Conservation (phyloP, 108 stramenopile species). For the Nitzschia sp. region DNA sequence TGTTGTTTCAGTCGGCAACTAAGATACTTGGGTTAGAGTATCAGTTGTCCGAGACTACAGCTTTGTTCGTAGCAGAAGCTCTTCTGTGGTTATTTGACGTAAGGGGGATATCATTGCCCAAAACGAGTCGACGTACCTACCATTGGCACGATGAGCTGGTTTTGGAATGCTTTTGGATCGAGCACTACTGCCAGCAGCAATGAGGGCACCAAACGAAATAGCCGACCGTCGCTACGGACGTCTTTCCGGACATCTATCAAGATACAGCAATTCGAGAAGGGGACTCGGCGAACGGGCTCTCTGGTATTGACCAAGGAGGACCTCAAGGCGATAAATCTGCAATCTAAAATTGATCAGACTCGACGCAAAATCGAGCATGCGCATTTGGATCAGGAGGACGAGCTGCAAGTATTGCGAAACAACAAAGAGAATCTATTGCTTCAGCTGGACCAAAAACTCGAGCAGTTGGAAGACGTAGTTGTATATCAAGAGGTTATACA, state of each 20-base stretch:
- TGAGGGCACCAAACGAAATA: neutral
- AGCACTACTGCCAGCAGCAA: neutral
- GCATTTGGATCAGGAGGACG: conserved; percentile 8
- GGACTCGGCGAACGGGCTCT: neutral
- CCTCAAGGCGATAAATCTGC: neutral
- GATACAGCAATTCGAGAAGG: conserved; percentile 8
- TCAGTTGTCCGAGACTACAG: too few relatives aligned
- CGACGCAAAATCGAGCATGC: conserved; percentile 7
- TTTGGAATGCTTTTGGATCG: conserved; percentile 15
- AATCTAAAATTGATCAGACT: neutral
- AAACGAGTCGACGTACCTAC: too few relatives aligned
- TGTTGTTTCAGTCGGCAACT: too few relatives aligned
- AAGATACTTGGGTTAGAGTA: too few relatives aligned
- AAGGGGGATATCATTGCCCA: too few relatives aligned
- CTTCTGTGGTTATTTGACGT: too few relatives aligned
- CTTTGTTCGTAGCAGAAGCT: too few relatives aligned
- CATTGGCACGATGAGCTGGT: conserved; percentile 4
- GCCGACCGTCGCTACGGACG: too few relatives aligned
- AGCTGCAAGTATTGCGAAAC: neutral
- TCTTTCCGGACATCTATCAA: neutral
- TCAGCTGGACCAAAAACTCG: neutral
- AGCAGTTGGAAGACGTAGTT: neutral
- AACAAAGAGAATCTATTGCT: neutral
- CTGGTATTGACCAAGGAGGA: conserved; percentile 4
- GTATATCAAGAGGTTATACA: conserved; percentile 1